phyloP scores from a whole-genome alignment of 1,139 yeast species.

The Blastobotrys serpentis region DNA sequence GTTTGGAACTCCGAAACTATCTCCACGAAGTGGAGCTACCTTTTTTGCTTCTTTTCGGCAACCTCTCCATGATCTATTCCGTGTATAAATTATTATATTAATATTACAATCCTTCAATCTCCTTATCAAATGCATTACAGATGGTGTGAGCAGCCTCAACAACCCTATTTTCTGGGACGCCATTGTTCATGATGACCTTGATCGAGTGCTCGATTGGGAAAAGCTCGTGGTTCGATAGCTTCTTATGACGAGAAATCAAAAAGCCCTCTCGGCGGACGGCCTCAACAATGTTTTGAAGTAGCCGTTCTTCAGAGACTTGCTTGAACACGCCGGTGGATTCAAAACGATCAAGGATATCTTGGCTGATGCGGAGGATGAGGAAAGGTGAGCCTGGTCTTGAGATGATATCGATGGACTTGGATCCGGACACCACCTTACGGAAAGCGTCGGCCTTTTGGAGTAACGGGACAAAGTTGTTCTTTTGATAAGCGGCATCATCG shows the following conservation, averaged over 20 bases:
- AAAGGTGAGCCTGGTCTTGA: conserved; percentile 66
- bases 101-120: conserved; percentile 8
- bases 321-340: conserved; percentile 20
- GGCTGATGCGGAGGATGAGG: conserved; percentile 36
- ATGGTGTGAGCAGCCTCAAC: conserved; percentile 35
- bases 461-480: conserved; percentile 38
- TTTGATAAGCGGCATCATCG: conserved; percentile 34
- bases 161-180: conserved; percentile 55
- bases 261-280: conserved; percentile 52
- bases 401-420: conserved; percentile 43
- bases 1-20: too few relatives aligned
- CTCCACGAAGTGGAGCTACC: too few relatives aligned
- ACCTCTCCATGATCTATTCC: not conserved
- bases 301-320: conserved; percentile 47
- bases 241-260: conserved; percentile 67
- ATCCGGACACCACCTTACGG: conserved; percentile 40
- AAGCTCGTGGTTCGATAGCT: conserved; percentile 69
- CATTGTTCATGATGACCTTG: conserved; percentile 54
- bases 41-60: not conserved
- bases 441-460: conserved; percentile 41
- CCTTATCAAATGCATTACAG: conserved; percentile 14
- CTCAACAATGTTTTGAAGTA: conserved; percentile 65
- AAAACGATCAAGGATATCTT: conserved; percentile 28
- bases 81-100: conserved; percentile 8
- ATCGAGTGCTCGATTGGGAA: conserved; percentile 71